Evolutionary conservation across 2,329 filamentous ascomycete genomes (phyloP).

Genomic region (Cladophialophora yegresii): DNA sequence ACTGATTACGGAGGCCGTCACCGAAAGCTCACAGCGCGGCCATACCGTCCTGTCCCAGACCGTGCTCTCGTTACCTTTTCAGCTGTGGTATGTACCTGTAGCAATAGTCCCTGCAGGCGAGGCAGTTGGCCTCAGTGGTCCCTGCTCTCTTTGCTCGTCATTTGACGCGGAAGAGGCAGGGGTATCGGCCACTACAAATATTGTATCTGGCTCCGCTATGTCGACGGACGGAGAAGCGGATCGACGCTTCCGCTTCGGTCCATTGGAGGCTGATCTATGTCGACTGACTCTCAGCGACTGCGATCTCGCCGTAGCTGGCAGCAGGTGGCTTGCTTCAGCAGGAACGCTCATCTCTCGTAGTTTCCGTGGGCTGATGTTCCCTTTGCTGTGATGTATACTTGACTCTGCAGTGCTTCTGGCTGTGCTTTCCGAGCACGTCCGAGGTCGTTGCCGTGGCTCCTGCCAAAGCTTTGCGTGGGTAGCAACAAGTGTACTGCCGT

Average conservation of each 20-base stretch:
- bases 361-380: slow-evolving; percentile 14
- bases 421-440: slow-evolving; percentile 17
- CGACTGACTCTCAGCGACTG: slow-evolving; percentile 19
- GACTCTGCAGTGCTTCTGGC: slow-evolving; percentile 9
- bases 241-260: slow-evolving; percentile 31
- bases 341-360: slow-evolving; percentile 7
- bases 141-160: not conserved
- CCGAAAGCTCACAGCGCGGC: not conserved
- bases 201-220: slow-evolving; percentile 4
- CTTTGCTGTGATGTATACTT: slow-evolving; percentile 10
- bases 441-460: slow-evolving; percentile 15
- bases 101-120: not conserved
- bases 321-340: not conserved
- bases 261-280: slow-evolving; percentile 27
- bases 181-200: slow-evolving; percentile 14
- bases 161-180: slow-evolving; percentile 11
- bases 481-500: not conserved
- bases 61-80: not conserved
- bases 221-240: slow-evolving; percentile 18
- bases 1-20: not conserved
- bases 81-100: not conserved
- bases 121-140: not conserved
- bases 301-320: slow-evolving; percentile 12
- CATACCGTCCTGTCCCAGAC: not conserved
- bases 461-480: slow-evolving; percentile 5